These are phyloP conservation scores for Phaeosphaeriaceae sp. DNA, from an alignment of 2,329 filamentous ascomycete genomes.

Conservation along the genomic window DNA sequence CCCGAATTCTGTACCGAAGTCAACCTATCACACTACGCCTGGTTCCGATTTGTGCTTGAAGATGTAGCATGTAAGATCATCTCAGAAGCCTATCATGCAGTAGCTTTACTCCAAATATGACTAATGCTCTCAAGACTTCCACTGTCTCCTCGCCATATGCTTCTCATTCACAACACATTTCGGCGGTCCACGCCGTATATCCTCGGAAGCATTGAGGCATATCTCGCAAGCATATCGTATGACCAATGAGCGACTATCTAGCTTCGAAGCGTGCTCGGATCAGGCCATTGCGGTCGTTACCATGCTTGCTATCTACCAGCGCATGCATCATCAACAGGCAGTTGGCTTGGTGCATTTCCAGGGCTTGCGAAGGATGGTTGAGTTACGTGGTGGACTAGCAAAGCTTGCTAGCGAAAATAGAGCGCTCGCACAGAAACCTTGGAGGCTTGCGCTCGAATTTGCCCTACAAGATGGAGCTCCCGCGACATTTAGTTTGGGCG, in stretches of 20 bases:
- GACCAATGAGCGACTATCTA: slow-evolving; percentile 5
- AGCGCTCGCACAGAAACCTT: slow-evolving; percentile 13
- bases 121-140: slow-evolving; percentile 5
- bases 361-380: slow-evolving; percentile 11
- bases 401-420: slow-evolving; percentile 9
- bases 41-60: slow-evolving; percentile 14
- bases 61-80: slow-evolving; percentile 15
- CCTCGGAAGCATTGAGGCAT: slow-evolving; percentile 6
- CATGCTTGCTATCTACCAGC: slow-evolving; percentile 12
- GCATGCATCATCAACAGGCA: slow-evolving; percentile 9
- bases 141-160: slow-evolving; percentile 9
- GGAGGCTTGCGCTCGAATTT: slow-evolving; percentile 15
- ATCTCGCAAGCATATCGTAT: slow-evolving; percentile 10
- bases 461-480: slow-evolving; percentile 8
- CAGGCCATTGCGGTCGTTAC: slow-evolving; percentile 16
- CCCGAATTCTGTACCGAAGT: slow-evolving; percentile 13
- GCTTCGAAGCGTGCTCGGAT: slow-evolving; percentile 5
- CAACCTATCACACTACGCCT: slow-evolving; percentile 11
- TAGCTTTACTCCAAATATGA: too few species aligned
- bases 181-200: slow-evolving; percentile 1
- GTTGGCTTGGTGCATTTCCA: slow-evolving; percentile 11
- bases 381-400: slow-evolving; percentile 10
- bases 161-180: slow-evolving; percentile 6
- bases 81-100: too few species aligned
- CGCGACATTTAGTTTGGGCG: slow-evolving; percentile 2